Conservation (phyloP, 352 stramenopile genomes). For the Globisporangium polare region DNA sequence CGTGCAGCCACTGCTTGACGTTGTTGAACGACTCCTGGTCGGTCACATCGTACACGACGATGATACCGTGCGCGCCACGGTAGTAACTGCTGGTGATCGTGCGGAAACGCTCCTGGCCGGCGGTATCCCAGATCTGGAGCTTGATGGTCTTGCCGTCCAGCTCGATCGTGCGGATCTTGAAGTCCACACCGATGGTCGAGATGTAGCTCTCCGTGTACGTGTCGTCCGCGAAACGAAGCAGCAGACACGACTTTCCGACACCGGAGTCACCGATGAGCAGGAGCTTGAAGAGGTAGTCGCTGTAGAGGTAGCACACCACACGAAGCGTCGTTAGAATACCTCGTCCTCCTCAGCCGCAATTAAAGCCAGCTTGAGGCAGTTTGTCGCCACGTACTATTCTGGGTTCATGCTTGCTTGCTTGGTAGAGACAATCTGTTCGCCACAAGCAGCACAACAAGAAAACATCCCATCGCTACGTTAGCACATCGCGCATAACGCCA, state of each 20-base stretch:
- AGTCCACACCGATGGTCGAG: constrained; percentile 99
- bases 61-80: constrained; percentile 98
- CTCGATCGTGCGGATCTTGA: constrained; percentile 99
- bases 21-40: constrained; percentile 97
- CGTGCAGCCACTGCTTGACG: constrained; percentile 98
- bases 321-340: constrained; percentile 8
- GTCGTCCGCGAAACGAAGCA: constrained; percentile 99
- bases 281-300: constrained; percentile 99
- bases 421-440: neutral
- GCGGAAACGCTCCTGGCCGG: constrained; percentile 99
- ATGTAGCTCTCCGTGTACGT: constrained; percentile 99
- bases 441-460: constrained; percentile 2
- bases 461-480: neutral
- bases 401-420: constrained; percentile 80
- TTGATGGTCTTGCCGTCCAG: constrained; percentile 99
- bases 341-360: neutral
- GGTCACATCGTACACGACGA: constrained; percentile 99
- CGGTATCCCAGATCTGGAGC: constrained; percentile 99
- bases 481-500: neutral
- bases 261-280: constrained; percentile 97
- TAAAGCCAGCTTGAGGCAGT: neutral
- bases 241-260: constrained; percentile 98
- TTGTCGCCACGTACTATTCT: constrained; percentile 83
- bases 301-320: constrained; percentile 26
- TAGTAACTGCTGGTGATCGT: constrained; percentile 99